Conservation (phyloP, 1,139 yeast species). For the Lodderomyces oxycetoniae region DNA sequence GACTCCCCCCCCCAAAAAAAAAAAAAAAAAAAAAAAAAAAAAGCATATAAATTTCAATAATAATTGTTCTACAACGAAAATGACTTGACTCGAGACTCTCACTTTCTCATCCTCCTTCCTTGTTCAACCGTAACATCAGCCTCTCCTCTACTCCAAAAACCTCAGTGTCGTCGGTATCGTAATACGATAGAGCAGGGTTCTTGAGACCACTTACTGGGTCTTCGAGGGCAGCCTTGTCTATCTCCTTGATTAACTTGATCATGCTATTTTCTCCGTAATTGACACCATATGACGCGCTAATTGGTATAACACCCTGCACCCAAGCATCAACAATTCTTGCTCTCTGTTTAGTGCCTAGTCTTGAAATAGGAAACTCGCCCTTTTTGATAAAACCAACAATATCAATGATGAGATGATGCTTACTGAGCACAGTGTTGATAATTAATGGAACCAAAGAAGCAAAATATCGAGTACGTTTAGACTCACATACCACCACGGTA, state of each 20-base stretch:
- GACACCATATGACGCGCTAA: conserved; percentile 43
- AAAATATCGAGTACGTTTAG: conserved; percentile 45
- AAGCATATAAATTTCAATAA: too few relatives aligned
- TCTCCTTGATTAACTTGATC: conserved; percentile 50
- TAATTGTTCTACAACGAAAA: too few relatives aligned
- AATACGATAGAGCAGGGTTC: conserved; percentile 43
- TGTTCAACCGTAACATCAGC: conserved; percentile 2
- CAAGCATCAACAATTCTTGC: conserved; percentile 59
- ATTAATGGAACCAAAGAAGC: conserved; percentile 82
- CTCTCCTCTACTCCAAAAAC: conserved; percentile 11
- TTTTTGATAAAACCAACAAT: conserved; percentile 73
- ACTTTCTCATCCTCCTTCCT: too few relatives aligned
- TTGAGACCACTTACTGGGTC: conserved; percentile 41
- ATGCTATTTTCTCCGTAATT: conserved; percentile 66
- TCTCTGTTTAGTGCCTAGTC: conserved; percentile 74
- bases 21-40: too few relatives aligned
- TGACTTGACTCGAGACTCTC: too few relatives aligned
- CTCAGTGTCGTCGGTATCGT: conserved; percentile 27
- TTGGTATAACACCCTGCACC: conserved; percentile 47
- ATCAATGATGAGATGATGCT: conserved; percentile 82
- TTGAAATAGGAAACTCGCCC: conserved; percentile 62
- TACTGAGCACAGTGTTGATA: conserved; percentile 71
- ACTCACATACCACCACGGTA: conserved; percentile 74
- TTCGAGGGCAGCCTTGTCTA: conserved; percentile 39
- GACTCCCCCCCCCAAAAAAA: too few relatives aligned